Evolutionary conservation across 1,284 basidiomycete genomes (phyloP).

Genomic region (Puccinia hordei): DNA sequence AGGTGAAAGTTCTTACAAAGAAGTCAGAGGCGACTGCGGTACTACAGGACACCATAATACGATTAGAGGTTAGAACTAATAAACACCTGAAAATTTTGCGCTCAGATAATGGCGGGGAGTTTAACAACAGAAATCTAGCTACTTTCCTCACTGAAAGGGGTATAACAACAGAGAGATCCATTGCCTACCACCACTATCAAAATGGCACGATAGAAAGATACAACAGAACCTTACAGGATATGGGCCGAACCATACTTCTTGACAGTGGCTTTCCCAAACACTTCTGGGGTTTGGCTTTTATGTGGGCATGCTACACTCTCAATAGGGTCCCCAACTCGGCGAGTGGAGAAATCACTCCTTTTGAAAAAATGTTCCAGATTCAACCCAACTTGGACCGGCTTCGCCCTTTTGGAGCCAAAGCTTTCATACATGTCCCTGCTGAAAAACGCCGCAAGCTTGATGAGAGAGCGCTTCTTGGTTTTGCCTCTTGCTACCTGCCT

Average conservation of each 20-base stretch:
- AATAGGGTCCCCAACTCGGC: neutral
- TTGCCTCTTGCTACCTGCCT: neutral
- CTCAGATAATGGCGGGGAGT: neutral
- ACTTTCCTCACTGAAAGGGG: no score
- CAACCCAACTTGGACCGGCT: neutral
- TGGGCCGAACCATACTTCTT: neutral
- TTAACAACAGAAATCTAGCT: no score
- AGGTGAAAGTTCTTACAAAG: neutral
- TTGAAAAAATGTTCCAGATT: neutral
- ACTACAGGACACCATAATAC: neutral
- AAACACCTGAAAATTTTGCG: neutral
- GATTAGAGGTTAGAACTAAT: neutral
- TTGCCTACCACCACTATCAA: no score
- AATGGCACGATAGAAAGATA: no score
- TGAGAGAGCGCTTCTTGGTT: neutral
- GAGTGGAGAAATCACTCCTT: neutral
- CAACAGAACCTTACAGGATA: neutral
- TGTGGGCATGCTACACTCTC: neutral
- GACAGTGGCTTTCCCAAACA: conserved; percentile 3
- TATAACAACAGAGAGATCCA: no score
- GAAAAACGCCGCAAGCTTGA: no score
- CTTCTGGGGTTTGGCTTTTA: conserved; percentile 41
- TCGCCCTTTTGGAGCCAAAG: neutral
- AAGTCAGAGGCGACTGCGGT: no score
- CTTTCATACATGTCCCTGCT: neutral